Conservation (phyloP, 306 rosid genomes). For the Sophora flavescens region DNA sequence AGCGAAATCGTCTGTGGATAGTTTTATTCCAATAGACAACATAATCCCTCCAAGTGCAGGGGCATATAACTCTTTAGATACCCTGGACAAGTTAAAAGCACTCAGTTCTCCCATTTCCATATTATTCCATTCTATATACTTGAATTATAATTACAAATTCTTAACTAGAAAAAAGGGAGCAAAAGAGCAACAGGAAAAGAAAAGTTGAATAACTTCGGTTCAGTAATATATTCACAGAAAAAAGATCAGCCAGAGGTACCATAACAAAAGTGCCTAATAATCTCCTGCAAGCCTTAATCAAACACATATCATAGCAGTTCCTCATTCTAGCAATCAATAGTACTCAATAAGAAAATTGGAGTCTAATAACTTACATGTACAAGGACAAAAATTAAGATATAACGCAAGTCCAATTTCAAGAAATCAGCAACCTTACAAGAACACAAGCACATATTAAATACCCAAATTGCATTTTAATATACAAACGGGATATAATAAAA, state of each 20-base stretch:
- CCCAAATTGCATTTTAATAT: not conserved
- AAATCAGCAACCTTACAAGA: constrained; percentile 4
- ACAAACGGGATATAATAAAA: not conserved
- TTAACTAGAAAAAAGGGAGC: constrained; percentile 10
- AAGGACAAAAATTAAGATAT: not conserved
- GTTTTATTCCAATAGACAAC: constrained; percentile 93
- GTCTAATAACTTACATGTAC: not conserved
- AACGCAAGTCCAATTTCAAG: not conserved
- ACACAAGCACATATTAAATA: constrained; percentile 19
- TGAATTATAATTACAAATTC: constrained; percentile 21
- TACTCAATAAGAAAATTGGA: constrained; percentile 32
- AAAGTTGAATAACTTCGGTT: not conserved
- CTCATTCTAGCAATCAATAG: constrained; percentile 7
- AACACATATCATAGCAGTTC: constrained; percentile 53
- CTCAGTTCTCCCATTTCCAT: constrained; percentile 43
- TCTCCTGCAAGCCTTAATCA: constrained; percentile 49
- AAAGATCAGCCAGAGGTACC: constrained; percentile 18
- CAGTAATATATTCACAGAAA: constrained; percentile 9
- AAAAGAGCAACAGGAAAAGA: not conserved
- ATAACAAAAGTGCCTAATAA: constrained; percentile 1
- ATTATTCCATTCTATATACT: not conserved
- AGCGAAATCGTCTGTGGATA: constrained; percentile 88
- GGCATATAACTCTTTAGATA: constrained; percentile 90
- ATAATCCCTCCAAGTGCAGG: constrained; percentile 99
- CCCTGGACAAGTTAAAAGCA: constrained; percentile 69